Evolutionary conservation across 164 flowering plant species (phyloP), one percentile per base, ranked within the genome.

Genomic region (Umbilicus rupestris): DNA sequence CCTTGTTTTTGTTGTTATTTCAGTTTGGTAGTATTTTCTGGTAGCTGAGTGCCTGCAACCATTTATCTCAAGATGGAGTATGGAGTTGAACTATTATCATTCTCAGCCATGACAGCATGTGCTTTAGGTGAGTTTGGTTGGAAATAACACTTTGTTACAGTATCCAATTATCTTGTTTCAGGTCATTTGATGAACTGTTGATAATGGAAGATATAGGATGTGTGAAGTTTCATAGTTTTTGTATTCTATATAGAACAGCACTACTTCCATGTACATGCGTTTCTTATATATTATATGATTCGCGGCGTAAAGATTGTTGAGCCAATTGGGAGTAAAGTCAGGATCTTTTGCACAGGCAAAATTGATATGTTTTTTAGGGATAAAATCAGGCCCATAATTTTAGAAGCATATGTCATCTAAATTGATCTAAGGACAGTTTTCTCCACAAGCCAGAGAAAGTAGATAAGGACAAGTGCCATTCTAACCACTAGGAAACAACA

Each of bases 31-130:
- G 5, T 55, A 16, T 28, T 28, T 0, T 55, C 17, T 55, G 60
- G 60, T 55, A 55, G 60, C 60, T 55, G 35, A 55, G 33, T 52
- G 60, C 17, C 33, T 28, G 60, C 60, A 55, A 55, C 60, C 28
- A 55, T 28, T 11, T 5, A 55, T 55, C 35, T 28, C n/a, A n/a
- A n/a, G 4, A 28, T 55, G 9, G 33, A 14, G n/a, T 12, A 24
- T 52, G 10, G 30, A 8, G 12, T 24, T 52, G 30, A 52, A 22
- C 24, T 52, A 22, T 52, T 28, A 33, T 24, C 60, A 55, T 26
- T 12, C 33, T 55, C 33, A 55, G 12, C 60, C 44, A 19, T 55
- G 60, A 55, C 60, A 28, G 28, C 60, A 55, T 55, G 60, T 55
- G 60, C 60, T 55, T 26, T 55, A 26, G 60, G 60, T 28, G 60